Conservation (phyloP, 192 early-diverging fungal genomes). For the Coemansia sp. region DNA sequence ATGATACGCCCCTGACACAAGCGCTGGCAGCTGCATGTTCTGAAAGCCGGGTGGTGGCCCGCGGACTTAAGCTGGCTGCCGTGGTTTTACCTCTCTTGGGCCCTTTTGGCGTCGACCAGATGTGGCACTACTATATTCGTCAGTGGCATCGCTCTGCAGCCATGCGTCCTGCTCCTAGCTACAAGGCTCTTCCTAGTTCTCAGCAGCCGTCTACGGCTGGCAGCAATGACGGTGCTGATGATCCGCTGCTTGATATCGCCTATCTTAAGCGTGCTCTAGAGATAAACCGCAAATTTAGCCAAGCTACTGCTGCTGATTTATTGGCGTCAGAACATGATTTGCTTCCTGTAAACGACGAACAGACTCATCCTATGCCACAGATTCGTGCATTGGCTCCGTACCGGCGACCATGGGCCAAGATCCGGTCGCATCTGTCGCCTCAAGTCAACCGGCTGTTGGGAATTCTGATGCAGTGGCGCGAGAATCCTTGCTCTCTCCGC, state of each 20-base stretch:
- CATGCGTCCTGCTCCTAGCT: constrained; percentile 15
- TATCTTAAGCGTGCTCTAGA: constrained; percentile 14
- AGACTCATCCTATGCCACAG: constrained; percentile 22
- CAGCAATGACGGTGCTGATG: not conserved
- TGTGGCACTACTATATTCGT: constrained; percentile 58
- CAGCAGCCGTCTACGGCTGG: not conserved
- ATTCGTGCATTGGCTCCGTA: constrained; percentile 7
- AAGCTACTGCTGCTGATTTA: too few relatives aligned
- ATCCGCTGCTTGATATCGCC: constrained; percentile 7
- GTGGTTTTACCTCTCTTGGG: constrained; percentile 63
- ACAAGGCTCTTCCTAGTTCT: not conserved
- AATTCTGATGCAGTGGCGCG: constrained; percentile 57
- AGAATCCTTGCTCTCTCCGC: constrained; percentile 60
- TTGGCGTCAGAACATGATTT: not conserved
- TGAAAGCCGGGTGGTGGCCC: constrained; percentile 35
- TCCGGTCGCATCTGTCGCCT: constrained; percentile 55
- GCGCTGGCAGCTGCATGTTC: constrained; percentile 37
- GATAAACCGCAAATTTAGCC: constrained; percentile 11
- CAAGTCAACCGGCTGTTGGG: constrained; percentile 69
- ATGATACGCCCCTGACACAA: constrained; percentile 45
- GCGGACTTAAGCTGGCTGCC: constrained; percentile 37
- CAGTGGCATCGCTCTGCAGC: constrained; percentile 38
- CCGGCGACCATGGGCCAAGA: constrained; percentile 25
- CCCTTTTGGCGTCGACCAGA: constrained; percentile 73
- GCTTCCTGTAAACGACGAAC: not conserved